Base-by-base conservation (phyloP, 495 filamentous ascomycete genomes). In the Lophiotrema nucula region DNA sequence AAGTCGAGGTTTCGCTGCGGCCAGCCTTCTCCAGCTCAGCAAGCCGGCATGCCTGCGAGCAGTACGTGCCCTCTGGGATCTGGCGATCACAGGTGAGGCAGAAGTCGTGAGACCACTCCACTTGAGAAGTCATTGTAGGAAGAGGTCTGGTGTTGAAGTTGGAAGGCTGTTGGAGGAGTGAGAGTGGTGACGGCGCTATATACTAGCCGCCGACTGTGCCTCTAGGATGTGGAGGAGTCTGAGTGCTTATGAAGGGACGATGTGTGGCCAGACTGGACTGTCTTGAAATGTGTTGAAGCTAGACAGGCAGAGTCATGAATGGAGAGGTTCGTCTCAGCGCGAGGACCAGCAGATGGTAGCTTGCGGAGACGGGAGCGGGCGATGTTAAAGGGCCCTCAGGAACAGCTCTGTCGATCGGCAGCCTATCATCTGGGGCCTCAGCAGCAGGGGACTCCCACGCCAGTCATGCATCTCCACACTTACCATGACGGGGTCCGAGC, bases 21-120 rank as follows among this genome's bases (percentile, higher is more conserved):
- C 56, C 65, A 42, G 82, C 81, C 70, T 83, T 83, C 71, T 96
- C 90, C 60, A 92, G 81, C 70, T 97, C 93, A 48, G 89, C 87
- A 41, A 97, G 78, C 38, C 90, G 83, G 77, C 92, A 97, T 22
- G 87, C 83, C 76, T 97, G 91, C 23, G 90, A 95, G 83, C 92
- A 97, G 75, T 96, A 97, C 23, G 83, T 77, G 65, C 81, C 83
- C 58, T 87, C 87, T 19, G 77, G 65, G 53, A 87, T 93, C 73
- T 95, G 89, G 71, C 84, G 83, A 73, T 97, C 92, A 79, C 92
- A 97, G 78, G 86, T 85, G 56, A 97, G 84, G 77, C 92, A 97
- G 81, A 88, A 96, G 72, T 96, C 89, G 62, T 84, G 88, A 60
- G 87, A 90, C 90, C 92, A 97, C 60, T 85, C 84, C 70, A 89